Conservation (phyloP, 257 asterid species). For the Capsicum rhomboideum region DNA sequence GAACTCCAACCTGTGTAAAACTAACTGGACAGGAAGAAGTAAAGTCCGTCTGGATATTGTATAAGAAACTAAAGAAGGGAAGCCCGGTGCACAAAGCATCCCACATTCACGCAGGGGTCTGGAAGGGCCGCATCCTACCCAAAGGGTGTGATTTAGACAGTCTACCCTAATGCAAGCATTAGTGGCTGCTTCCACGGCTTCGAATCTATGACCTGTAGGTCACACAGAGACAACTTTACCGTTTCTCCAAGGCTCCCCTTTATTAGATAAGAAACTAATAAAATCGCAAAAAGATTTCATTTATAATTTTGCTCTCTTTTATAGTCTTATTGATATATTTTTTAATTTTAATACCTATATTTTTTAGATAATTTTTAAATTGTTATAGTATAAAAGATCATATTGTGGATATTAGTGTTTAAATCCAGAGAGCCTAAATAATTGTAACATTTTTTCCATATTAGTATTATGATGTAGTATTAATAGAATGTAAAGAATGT, state of each 20-base stretch:
- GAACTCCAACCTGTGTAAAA: neutral
- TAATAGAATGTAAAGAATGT: neutral
- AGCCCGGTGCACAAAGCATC: neutral
- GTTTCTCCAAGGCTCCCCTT: neutral
- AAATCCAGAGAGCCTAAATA: neutral
- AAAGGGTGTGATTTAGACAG: neutral
- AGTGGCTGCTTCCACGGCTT: neutral
- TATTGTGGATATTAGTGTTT: neutral
- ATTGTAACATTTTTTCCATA: neutral
- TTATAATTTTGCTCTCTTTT: neutral
- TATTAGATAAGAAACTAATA: neutral
- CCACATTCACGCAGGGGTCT: neutral
- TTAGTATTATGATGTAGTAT: neutral
- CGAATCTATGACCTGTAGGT: neutral
- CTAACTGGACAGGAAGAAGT: neutral
- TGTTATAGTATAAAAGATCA: neutral
- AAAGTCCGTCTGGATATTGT: neutral
- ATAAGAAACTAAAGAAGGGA: neutral
- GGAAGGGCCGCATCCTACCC: neutral
- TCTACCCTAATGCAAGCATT: neutral
- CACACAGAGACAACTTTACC: neutral
- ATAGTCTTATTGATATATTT: neutral
- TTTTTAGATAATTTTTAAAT: neutral
- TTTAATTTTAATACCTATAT: neutral
- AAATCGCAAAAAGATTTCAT: neutral